phyloP scores from a whole-genome alignment of 2,329 filamentous ascomycete genomes.

The Paecilomyces formosus region DNA sequence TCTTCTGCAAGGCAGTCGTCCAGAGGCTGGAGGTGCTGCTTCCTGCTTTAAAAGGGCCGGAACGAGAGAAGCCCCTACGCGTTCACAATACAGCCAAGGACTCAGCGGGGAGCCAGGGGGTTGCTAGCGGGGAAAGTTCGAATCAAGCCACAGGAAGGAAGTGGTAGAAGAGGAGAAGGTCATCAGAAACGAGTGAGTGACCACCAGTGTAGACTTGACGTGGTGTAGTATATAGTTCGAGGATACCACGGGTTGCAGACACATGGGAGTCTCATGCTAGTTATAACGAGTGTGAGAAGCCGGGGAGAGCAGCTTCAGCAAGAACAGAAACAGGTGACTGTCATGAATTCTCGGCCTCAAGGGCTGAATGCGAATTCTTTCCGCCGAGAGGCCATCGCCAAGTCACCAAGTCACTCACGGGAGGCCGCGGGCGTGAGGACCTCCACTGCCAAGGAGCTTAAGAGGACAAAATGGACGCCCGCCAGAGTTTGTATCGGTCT shows the following conservation, averaged over 20 bases:
- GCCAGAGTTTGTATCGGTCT: neutral
- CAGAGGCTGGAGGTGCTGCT: neutral
- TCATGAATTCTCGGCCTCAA: neutral
- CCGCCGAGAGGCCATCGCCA: neutral
- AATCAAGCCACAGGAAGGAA: neutral
- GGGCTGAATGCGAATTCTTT: neutral
- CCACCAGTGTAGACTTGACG: neutral
- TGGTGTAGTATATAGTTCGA: neutral
- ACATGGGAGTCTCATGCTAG: neutral
- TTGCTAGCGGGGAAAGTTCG: neutral
- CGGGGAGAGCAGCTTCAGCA: neutral
- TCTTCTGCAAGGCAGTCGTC: neutral
- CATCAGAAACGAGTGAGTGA: neutral
- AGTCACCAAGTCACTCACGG: constrained; percentile 1
- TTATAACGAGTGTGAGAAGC: neutral
- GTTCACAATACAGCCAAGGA: neutral
- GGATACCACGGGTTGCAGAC: neutral
- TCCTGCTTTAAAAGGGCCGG: neutral
- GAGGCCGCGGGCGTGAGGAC: neutral
- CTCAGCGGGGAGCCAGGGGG: neutral
- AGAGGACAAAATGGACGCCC: neutral
- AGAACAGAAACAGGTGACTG: neutral
- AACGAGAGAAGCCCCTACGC: neutral
- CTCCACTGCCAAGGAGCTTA: constrained; percentile 1
- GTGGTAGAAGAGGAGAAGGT: neutral